Percentiles rank a stretch among this genome's conserved stretches.
phyloP scores from a whole-genome alignment of 2,329 filamentous ascomycete genomes.

The Nemania diffusa region DNA sequence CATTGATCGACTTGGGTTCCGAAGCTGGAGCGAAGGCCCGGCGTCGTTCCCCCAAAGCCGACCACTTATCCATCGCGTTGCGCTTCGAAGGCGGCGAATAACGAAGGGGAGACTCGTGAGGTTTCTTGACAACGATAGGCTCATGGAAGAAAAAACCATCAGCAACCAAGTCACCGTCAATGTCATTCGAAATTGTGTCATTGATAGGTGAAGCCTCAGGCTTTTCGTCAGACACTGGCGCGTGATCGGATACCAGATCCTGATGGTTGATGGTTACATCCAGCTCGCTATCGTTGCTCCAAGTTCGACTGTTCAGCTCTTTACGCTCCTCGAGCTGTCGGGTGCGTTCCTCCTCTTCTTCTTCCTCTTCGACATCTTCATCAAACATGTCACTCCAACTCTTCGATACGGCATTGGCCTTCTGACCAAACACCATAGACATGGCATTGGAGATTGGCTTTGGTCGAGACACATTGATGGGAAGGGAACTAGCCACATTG shows the following conservation, averaged over 20 bases:
- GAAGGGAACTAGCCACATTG: conserved; percentile 74
- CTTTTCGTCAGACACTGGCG: conserved; percentile 56
- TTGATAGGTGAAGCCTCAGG: conserved; percentile 52
- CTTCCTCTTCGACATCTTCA: conserved; percentile 83
- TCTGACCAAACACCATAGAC: conserved; percentile 81
- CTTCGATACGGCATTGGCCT: conserved; percentile 86
- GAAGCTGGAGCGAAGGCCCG: conserved; percentile 70
- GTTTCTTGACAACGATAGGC: conserved; percentile 55
- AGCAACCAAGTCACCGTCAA: conserved; percentile 72
- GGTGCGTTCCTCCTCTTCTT: conserved; percentile 71
- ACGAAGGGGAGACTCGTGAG: conserved; percentile 55
- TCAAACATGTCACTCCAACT: conserved; percentile 99
- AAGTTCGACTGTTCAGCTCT: conserved; percentile 77
- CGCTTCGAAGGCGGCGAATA: conserved; percentile 76
- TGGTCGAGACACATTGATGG: conserved; percentile 83
- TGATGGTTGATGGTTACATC: conserved; percentile 50
- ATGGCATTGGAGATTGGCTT: conserved; percentile 74
- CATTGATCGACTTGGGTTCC: conserved; percentile 61
- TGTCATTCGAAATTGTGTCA: conserved; percentile 56
- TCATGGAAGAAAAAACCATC: conserved; percentile 82
- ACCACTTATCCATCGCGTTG: conserved; percentile 81
- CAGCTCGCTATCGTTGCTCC: conserved; percentile 78
- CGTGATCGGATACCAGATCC: conserved; percentile 56
- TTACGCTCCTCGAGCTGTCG: conserved; percentile 70
- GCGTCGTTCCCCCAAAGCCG: conserved; percentile 83